Percentiles rank a stretch among this genome's conserved stretches.
Conservation (phyloP, 495 filamentous ascomycete genomes). For the Chaetomium cochliodes region DNA sequence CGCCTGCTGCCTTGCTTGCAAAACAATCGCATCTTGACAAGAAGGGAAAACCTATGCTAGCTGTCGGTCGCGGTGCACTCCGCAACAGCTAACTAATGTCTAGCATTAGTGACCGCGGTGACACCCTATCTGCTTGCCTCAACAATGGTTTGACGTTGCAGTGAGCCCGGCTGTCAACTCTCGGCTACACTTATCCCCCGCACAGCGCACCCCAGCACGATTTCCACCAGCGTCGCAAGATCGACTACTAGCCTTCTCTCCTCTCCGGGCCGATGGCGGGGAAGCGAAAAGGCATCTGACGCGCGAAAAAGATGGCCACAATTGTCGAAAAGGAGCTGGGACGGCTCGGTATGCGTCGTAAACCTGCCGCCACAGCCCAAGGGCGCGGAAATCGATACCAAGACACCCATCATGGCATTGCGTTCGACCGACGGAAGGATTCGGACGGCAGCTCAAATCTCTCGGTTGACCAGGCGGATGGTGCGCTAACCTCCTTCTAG, state of each 20-base stretch:
- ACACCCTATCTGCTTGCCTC: neutral
- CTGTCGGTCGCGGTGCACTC: too few species aligned
- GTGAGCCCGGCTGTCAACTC: conserved; percentile 23
- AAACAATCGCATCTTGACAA: too few species aligned
- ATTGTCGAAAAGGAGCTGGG: neutral
- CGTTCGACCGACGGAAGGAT: neutral
- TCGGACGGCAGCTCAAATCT: conserved; percentile 25
- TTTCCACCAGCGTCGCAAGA: conserved; percentile 4
- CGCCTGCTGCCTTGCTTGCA: neutral
- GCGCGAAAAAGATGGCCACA: neutral
- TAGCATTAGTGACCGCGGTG: too few species aligned
- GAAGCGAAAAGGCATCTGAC: neutral
- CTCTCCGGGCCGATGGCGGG: conserved; percentile 22
- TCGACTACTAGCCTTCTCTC: conserved; percentile 8
- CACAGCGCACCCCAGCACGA: neutral
- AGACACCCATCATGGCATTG: neutral
- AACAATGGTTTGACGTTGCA: conserved; percentile 23
- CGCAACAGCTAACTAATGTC: too few species aligned
- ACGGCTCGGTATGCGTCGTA: neutral
- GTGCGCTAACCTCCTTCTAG: conserved; percentile 40
- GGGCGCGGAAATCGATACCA: neutral
- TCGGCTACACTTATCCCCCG: conserved; percentile 23
- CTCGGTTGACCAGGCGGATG: conserved; percentile 28
- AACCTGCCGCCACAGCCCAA: too few species aligned
- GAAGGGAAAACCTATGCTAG: too few species aligned